A percentile compares a stretch with the other conserved stretches of the same genome.
phyloP scores from a whole-genome alignment of 495 filamentous ascomycete genomes.

The Astrothelium subdiscretum region DNA sequence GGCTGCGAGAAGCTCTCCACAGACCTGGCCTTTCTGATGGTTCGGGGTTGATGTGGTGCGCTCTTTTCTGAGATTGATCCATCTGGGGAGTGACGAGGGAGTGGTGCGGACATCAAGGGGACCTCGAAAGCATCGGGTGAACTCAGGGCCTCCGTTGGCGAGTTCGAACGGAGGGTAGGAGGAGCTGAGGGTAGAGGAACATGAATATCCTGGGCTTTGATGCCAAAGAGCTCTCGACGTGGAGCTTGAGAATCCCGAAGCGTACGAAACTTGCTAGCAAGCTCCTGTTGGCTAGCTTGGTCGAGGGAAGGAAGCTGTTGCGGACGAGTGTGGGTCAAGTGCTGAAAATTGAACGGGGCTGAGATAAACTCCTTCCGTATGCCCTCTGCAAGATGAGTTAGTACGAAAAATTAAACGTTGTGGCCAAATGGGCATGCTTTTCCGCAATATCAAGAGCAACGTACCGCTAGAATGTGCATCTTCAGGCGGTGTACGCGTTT shows the following conservation, averaged over 20 bases:
- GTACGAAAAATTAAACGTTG: not conserved
- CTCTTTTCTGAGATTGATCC: not conserved
- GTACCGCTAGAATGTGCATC: not conserved
- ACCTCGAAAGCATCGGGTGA: not conserved
- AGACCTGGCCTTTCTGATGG: conserved; percentile 1
- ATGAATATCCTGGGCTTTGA: conserved; percentile 52
- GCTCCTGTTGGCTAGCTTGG: conserved; percentile 44
- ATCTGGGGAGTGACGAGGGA: not conserved
- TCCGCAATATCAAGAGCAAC: too few relatives aligned
- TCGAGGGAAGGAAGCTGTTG: conserved; percentile 50
- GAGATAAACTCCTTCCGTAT: conserved; percentile 45
- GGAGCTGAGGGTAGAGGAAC: not conserved
- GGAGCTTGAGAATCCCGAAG: conserved; percentile 57
- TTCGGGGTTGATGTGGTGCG: not conserved
- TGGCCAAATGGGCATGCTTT: too few relatives aligned
- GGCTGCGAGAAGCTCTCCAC: conserved; percentile 24
- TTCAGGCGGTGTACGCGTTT: not conserved
- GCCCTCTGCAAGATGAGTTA: not conserved
- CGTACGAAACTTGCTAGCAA: conserved; percentile 55
- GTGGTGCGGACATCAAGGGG: conserved; percentile 2
- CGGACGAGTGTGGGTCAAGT: conserved; percentile 65
- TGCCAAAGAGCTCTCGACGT: conserved; percentile 47
- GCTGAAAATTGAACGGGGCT: conserved; percentile 78
- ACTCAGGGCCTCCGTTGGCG: not conserved
- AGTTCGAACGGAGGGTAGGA: not conserved